Conservation (phyloP, 2,329 filamentous ascomycete genomes). For the Colletotrichum chrysophilum region DNA sequence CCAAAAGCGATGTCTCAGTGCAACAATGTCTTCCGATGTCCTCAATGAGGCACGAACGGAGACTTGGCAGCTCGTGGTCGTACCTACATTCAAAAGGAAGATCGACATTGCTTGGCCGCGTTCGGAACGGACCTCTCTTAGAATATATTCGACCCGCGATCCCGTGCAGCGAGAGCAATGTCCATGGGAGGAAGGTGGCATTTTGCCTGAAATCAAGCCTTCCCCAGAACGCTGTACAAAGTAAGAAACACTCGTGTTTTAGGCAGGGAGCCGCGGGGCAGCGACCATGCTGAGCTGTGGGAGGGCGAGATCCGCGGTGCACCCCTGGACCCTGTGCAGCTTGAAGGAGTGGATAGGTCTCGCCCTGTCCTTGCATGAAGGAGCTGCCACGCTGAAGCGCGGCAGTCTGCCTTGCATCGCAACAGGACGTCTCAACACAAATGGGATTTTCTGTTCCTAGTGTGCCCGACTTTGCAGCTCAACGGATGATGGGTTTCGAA, state of each 20-base stretch:
- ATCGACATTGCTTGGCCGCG: conserved; percentile 1
- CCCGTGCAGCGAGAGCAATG: neutral
- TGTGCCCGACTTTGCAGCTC: conserved; percentile 4
- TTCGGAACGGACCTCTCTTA: conserved; percentile 4
- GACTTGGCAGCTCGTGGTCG: conserved; percentile 1
- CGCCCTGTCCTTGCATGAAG: conserved; percentile 13
- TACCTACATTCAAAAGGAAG: neutral
- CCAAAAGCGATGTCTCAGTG: neutral
- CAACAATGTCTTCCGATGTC: neutral
- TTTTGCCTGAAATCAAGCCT: neutral
- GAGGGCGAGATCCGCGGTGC: neutral
- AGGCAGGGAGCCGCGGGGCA: neutral
- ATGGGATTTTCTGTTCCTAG: neutral
- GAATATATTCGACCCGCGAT: neutral
- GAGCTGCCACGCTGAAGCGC: neutral
- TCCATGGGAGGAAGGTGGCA: neutral
- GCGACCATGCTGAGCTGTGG: neutral
- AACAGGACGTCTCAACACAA: neutral
- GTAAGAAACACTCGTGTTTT: neutral
- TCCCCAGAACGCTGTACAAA: neutral
- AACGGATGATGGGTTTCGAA: neutral
- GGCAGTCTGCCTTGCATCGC: neutral
- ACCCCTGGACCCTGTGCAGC: conserved; percentile 5
- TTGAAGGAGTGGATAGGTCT: neutral
- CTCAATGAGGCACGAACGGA: neutral